These are phyloP conservation scores for Porcisia deanei DNA, from an alignment of 208 protist genomes.

Conservation along the genomic window DNA sequence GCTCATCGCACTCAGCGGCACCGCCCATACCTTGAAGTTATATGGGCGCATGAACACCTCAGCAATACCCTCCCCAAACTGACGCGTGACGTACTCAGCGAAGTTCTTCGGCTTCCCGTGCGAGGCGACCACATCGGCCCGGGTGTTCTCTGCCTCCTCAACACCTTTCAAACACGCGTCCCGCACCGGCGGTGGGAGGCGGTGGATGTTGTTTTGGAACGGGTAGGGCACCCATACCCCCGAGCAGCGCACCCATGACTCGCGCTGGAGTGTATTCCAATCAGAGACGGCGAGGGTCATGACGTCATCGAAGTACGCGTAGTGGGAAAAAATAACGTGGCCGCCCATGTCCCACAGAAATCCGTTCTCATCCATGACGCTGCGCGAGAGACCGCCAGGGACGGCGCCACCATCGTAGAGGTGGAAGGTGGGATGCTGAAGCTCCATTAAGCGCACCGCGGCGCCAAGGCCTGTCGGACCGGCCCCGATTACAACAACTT, in stretches of 20 bases:
- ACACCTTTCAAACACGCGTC: conserved; percentile 51
- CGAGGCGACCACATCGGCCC: background rate
- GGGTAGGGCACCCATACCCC: conserved; percentile 72
- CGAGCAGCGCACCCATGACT: conserved; percentile 55
- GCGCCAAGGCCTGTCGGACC: conserved; percentile 72
- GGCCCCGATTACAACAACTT: conserved; percentile 66
- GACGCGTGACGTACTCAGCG: conserved; percentile 52
- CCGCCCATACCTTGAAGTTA: conserved; percentile 85
- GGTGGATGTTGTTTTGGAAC: conserved; percentile 82
- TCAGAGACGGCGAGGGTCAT: conserved; percentile 54
- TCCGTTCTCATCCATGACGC: conserved; percentile 45
- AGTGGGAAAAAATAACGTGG: conserved; percentile 88
- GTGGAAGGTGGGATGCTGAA: conserved; percentile 51
- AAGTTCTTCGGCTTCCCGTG: conserved; percentile 37
- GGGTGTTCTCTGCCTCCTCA: conserved; percentile 30
- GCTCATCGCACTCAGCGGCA: conserved; percentile 64
- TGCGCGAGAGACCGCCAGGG: conserved; percentile 66
- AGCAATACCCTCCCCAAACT: conserved; percentile 69
- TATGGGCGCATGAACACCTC: conserved; percentile 80
- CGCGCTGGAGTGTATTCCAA: conserved; percentile 61
- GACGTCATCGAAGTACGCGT: conserved; percentile 80
- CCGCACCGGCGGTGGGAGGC: conserved; percentile 49
- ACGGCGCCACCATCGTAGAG: conserved; percentile 45
- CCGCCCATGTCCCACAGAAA: conserved; percentile 83
- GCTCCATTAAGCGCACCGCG: conserved; percentile 58